These are phyloP conservation scores for Yamadazyma spencermartinsiae DNA, from an alignment of 1,139 yeast species.

Conservation along the genomic window DNA sequence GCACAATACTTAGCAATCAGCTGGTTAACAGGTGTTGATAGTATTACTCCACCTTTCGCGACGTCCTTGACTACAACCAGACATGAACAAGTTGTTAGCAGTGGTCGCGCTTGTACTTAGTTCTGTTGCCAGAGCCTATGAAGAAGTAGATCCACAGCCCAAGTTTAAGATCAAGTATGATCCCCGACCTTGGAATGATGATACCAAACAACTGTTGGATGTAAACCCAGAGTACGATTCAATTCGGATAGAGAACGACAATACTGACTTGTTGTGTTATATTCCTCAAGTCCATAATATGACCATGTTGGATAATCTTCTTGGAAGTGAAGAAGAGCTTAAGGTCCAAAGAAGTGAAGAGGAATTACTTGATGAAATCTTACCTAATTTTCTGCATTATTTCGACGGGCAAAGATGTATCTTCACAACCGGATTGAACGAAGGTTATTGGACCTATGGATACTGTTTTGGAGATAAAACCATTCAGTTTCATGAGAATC, in stretches of 20 bases:
- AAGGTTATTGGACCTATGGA: conserved; percentile 67
- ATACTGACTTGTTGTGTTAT: conserved; percentile 20
- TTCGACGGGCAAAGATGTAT: conserved; percentile 28
- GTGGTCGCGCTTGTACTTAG: too few species aligned
- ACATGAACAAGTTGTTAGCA: too few species aligned
- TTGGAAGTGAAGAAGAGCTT: neutral
- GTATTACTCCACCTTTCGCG: too few species aligned
- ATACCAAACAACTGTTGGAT: conserved; percentile 11
- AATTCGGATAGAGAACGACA: conserved; percentile 15
- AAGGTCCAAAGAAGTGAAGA: conserved; percentile 4
- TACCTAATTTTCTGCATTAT: conserved; percentile 20
- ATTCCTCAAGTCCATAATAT: conserved; percentile 18
- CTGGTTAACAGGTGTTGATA: too few species aligned
- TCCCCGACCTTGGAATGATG: too few species aligned
- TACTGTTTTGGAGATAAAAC: conserved; percentile 56
- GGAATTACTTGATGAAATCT: conserved; percentile 17
- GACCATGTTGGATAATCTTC: neutral
- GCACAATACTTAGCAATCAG: too few species aligned
- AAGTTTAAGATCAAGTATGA: conserved; percentile 20
- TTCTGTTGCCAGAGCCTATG: neutral
- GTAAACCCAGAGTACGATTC: conserved; percentile 23
- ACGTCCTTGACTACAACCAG: too few species aligned
- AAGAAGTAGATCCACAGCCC: conserved; percentile 9
- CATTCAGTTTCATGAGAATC: conserved; percentile 55
- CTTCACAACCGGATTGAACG: conserved; percentile 33